Conservation (phyloP, 2,329 filamentous ascomycete species). For the Alternaria tenuissima region DNA sequence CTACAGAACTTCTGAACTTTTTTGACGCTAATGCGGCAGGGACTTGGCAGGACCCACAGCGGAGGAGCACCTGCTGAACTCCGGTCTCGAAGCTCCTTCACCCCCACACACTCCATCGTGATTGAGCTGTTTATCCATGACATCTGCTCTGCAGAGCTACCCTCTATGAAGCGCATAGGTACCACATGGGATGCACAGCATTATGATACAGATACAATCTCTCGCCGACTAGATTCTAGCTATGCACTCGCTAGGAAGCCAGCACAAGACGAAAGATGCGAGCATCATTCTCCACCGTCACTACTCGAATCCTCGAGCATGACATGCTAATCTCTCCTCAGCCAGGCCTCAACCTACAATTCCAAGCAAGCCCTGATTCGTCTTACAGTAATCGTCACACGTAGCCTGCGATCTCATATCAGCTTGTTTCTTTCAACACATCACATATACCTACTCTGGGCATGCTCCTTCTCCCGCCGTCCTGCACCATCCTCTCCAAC, state of each 20-base stretch:
- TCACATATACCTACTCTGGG: slow-evolving; percentile 2
- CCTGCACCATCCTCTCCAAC: slow-evolving; percentile 15
- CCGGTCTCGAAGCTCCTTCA: not conserved
- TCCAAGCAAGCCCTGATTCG: slow-evolving; percentile 18
- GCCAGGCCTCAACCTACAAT: rapidly evolving
- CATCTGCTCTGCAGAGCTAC: not conserved
- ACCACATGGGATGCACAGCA: too few species aligned
- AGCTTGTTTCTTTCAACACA: not conserved
- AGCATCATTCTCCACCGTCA: not conserved
- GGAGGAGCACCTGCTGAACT: slow-evolving; percentile 14
- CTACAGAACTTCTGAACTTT: slow-evolving; percentile 25
- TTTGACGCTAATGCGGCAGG: slow-evolving; percentile 22
- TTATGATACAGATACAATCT: not conserved
- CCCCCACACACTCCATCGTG: not conserved
- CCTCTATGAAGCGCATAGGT: not conserved
- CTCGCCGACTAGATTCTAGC: not conserved
- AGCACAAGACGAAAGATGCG: not conserved
- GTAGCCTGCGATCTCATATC: not conserved
- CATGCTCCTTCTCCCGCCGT: slow-evolving; percentile 17
- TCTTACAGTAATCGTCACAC: slow-evolving; percentile 28
- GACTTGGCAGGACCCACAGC: slow-evolving; percentile 19
- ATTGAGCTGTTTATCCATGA: not conserved
- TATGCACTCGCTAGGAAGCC: not conserved
- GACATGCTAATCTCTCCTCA: rapidly evolving
- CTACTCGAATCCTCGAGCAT: not conserved